phyloP scores from a whole-genome alignment of 106 monocot genomes.

The Allium fistulosum region DNA sequence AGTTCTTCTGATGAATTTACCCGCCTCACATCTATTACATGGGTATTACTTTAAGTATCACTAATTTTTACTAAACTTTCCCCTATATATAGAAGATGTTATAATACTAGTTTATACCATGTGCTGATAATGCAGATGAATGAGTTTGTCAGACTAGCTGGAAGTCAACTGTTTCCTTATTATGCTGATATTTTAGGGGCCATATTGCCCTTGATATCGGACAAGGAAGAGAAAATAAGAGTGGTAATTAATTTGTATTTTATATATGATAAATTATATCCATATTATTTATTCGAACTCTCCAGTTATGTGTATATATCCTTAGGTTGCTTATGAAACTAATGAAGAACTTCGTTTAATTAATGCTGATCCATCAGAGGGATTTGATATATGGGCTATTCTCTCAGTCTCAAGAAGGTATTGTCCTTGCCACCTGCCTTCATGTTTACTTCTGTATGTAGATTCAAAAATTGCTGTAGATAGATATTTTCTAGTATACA shows the following conservation, averaged over 20 bases:
- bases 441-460: too few species aligned
- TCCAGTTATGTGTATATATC: not conserved
- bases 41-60: conserved; percentile 39
- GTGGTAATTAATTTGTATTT: conserved; percentile 15
- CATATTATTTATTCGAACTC: not conserved
- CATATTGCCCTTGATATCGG: conserved; percentile 82
- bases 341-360: conserved; percentile 61
- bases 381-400: conserved; percentile 44
- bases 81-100: too few species aligned
- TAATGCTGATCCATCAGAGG: conserved; percentile 32
- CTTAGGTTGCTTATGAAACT: conserved; percentile 60
- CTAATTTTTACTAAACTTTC: too few species aligned
- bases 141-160: conserved; percentile 91
- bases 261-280: not conserved
- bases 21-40: conserved; percentile 75
- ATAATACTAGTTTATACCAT: too few species aligned
- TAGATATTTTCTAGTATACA: too few species aligned
- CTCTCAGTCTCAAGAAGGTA: conserved; percentile 57
- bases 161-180: conserved; percentile 73
- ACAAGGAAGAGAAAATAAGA: conserved; percentile 76
- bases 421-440: conserved; percentile 8
- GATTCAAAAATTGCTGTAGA: too few species aligned
- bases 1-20: conserved; percentile 81
- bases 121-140: conserved; percentile 20
- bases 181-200: conserved; percentile 88